Conservation (phyloP, 495 filamentous ascomycete genomes). For the Aspergillus affinis region DNA sequence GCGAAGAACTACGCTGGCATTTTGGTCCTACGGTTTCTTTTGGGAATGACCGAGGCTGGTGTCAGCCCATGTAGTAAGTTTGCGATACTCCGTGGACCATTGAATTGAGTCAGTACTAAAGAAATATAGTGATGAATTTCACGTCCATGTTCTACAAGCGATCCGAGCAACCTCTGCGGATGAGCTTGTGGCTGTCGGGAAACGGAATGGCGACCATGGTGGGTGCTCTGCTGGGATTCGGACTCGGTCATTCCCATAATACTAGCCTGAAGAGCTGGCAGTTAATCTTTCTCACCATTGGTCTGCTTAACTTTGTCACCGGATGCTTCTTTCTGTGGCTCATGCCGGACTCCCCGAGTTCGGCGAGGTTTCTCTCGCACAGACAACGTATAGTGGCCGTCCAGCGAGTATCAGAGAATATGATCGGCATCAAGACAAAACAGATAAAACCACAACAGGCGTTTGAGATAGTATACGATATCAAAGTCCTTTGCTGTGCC, state of each 20-base stretch:
- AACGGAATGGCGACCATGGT: slow-evolving; percentile 57
- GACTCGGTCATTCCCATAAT: slow-evolving; percentile 48
- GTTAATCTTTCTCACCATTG: slow-evolving; percentile 55
- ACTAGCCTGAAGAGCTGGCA: slow-evolving; percentile 50
- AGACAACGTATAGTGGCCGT: slow-evolving; percentile 44
- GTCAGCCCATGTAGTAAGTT: slow-evolving; percentile 47
- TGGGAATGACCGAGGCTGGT: slow-evolving; percentile 66
- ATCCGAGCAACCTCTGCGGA: slow-evolving; percentile 60
- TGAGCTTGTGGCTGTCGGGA: slow-evolving; percentile 64
- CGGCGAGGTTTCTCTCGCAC: slow-evolving; percentile 42
- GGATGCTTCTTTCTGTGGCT: slow-evolving; percentile 39
- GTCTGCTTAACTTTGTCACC: slow-evolving; percentile 47
- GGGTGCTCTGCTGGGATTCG: slow-evolving; percentile 54
- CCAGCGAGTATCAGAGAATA: slow-evolving; percentile 43
- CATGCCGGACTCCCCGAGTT: slow-evolving; percentile 45
- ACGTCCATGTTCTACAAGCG: slow-evolving; percentile 71
- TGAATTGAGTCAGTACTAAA: neutral
- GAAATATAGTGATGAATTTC: slow-evolving; percentile 46
- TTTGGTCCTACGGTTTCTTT: slow-evolving; percentile 56
- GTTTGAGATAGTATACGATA: slow-evolving; percentile 39
- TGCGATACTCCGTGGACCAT: neutral
- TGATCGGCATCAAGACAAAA: slow-evolving; percentile 51
- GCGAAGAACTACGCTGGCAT: slow-evolving; percentile 58
- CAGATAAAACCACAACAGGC: slow-evolving; percentile 37
- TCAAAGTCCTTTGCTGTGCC: slow-evolving; percentile 37